These are phyloP conservation scores for Barnettozyma californica DNA, from an alignment of 805 yeast genomes.

Conservation along the genomic window DNA sequence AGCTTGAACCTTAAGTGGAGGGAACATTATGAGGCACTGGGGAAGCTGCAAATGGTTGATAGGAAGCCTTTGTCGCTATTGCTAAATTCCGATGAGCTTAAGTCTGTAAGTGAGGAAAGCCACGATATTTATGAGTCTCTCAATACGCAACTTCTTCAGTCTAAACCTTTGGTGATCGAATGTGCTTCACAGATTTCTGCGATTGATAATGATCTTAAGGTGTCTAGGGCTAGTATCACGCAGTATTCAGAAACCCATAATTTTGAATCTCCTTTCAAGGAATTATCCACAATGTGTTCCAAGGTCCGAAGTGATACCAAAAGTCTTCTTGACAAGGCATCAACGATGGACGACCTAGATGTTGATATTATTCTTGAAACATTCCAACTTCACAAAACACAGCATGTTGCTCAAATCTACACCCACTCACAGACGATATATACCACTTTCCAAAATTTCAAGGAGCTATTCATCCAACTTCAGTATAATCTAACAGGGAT, in stretches of 20 bases:
- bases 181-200: conserved; percentile 32
- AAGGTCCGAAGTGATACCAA: conserved; percentile 22
- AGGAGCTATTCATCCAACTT: conserved; percentile 29
- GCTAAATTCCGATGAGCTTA: conserved; percentile 23
- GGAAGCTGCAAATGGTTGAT: conserved; percentile 8
- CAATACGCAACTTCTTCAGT: conserved; percentile 19
- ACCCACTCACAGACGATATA: conserved; percentile 32
- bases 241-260: conserved; percentile 21
- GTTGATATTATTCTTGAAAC: conserved; percentile 21
- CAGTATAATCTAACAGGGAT: conserved; percentile 13
- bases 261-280: conserved; percentile 15
- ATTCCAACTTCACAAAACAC: conserved; percentile 21
- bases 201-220: conserved; percentile 38
- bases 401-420: conserved; percentile 29
- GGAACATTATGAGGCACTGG: conserved; percentile 10
- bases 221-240: conserved; percentile 35
- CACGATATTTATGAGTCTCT: conserved; percentile 15
- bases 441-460: conserved; percentile 28
- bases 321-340: conserved; percentile 13
- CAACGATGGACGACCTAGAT: conserved; percentile 16
- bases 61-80: conserved; percentile 11
- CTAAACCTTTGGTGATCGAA: conserved; percentile 31
- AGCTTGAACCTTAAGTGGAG: conserved; percentile 30
- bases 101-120: conserved; percentile 22
- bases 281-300: conserved; percentile 15